Conservation (phyloP, 2,329 filamentous ascomycete species). For the Trichoderma arundinaceum region DNA sequence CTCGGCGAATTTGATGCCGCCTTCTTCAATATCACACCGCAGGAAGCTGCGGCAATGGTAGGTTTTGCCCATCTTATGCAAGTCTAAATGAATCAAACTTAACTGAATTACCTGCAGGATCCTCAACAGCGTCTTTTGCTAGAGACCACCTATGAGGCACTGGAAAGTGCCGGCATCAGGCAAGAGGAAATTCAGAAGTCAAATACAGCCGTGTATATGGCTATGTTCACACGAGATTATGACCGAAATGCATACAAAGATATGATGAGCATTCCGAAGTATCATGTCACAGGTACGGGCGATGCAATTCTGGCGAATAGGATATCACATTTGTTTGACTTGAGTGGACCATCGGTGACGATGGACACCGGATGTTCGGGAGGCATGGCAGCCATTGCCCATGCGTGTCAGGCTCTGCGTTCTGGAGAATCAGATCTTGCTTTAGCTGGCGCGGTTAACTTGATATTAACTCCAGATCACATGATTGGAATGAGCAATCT, state of each 20-base stretch:
- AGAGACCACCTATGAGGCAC: constrained; percentile 57
- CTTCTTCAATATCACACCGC: constrained; percentile 55
- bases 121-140: constrained; percentile 58
- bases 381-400: constrained; percentile 53
- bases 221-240: constrained; percentile 53
- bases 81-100: too few species aligned
- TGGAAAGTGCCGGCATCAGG: constrained; percentile 56
- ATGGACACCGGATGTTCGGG: constrained; percentile 58
- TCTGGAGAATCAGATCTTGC: constrained; percentile 4
- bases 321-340: constrained; percentile 60
- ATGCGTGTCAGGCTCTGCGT: constrained; percentile 53
- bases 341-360: constrained; percentile 57
- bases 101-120: constrained; percentile 39
- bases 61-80: background rate
- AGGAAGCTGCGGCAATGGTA: constrained; percentile 44
- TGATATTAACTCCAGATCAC: background rate
- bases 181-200: constrained; percentile 51
- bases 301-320: constrained; percentile 58
- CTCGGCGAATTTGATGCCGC: constrained; percentile 53
- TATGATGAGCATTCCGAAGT: constrained; percentile 50
- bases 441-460: constrained; percentile 2
- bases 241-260: constrained; percentile 52
- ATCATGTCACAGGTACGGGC: constrained; percentile 11
- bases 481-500: background rate
- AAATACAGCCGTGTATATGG: constrained; percentile 55